Base-by-base conservation (phyloP, 805 yeast species). In the Myxozyma mucilagina region DNA sequence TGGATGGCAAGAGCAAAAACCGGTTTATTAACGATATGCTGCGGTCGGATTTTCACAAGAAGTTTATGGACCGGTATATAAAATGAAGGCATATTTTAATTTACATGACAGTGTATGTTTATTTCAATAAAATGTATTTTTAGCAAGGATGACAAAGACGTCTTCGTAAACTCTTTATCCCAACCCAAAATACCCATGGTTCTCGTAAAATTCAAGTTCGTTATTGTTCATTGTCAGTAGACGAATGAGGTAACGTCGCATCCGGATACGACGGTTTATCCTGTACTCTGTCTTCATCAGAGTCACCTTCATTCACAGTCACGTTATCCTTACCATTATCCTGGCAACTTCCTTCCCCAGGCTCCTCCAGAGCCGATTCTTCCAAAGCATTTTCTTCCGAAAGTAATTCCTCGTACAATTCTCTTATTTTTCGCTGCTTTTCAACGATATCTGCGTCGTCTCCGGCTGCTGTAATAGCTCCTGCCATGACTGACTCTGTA, bases 41-140 rank as follows among this genome's bases (percentile, higher is more conserved):
- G n/a, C 59, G 77, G 47, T 73, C 78, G 0, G 77, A 75, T 20
- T 74, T 74, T 56, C 78, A 74, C 60, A 65, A 68, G 34, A 71
- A 73, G 63, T 74, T 74, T 59, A 67, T 74, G 72, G 61, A 72
- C 64, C 71, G 71, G 60, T 74, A 74, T 49, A 64, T 75, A 36
- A 63, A 65, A 49, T 74, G 62, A 57, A 24, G 29, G 16, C 39
- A 35, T 9, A 35, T 35, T 13, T 9, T 13, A 13, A 3, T 13
- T 13, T 38, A 38, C n/a, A 38, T 38, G 41, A 11, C 6, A 2
- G 41, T 13, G 6, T 13, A 11, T 38, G n/a, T 41, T 41, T 13
- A 14, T 5, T 41, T 16, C 3, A 8, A 13, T 7, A 41, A 7
- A 7, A 13, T 41, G 45, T 41, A 41, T 41, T 41, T 41, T 4